These are phyloP conservation scores for Salix udensis DNA, from an alignment of 345 rosid species.

Conservation along the genomic window DNA sequence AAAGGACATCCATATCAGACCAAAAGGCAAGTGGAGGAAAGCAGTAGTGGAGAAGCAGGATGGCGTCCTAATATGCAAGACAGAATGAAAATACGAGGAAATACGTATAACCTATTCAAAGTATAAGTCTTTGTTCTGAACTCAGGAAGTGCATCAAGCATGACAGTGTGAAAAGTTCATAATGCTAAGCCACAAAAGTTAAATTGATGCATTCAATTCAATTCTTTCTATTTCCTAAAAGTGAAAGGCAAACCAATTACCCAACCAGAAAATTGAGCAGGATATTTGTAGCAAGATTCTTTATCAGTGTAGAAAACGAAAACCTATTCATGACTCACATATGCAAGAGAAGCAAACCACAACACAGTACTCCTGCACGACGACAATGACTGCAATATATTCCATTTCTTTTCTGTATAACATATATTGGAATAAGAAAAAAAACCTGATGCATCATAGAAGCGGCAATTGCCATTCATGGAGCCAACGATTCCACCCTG, in stretches of 20 bases:
- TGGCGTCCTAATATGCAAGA: background rate
- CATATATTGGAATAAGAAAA: background rate
- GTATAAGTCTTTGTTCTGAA: background rate
- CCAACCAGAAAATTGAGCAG: background rate
- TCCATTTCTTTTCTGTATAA: background rate
- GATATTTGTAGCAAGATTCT: background rate
- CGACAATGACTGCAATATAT: background rate
- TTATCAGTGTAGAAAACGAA: no score
- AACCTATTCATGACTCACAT: background rate
- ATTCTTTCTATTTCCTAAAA: background rate
- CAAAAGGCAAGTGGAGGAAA: background rate
- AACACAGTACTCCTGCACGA: background rate
- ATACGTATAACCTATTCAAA: background rate
- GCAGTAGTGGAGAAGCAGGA: background rate
- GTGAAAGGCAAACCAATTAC: background rate
- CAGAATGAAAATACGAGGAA: background rate
- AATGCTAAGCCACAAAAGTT: background rate
- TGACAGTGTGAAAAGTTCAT: background rate
- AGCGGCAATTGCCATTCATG: slow-evolving; percentile 37
- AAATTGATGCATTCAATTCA: background rate
- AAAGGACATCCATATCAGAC: background rate
- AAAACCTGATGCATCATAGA: slow-evolving; percentile 38
- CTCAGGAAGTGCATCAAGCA: background rate
- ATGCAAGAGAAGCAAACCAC: background rate
- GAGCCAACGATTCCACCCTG: slow-evolving; percentile 40